These are phyloP conservation scores for Diaporthe aspalathi DNA, from an alignment of 2,329 filamentous ascomycete species.

Conservation along the genomic window DNA sequence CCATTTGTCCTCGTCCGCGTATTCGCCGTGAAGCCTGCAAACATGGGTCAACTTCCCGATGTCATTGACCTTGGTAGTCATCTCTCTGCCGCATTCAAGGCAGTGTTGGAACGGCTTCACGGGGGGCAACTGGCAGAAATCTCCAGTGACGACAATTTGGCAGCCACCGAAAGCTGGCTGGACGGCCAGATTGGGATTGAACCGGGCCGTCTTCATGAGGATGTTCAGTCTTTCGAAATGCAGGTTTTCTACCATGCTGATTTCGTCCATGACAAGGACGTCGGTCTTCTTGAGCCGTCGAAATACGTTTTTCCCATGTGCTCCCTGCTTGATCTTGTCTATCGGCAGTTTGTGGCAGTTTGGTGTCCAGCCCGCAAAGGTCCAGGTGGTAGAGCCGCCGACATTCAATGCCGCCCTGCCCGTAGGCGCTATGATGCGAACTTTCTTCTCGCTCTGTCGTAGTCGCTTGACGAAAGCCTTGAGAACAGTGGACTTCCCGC, in stretches of 20 bases:
- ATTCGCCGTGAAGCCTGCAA: constrained; percentile 51
- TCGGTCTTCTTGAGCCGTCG: constrained; percentile 57
- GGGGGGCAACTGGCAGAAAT: constrained; percentile 71
- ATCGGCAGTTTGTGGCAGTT: constrained; percentile 57
- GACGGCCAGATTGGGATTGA: not conserved
- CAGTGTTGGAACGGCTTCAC: constrained; percentile 68
- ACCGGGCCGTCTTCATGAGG: constrained; percentile 55
- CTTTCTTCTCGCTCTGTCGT: constrained; percentile 47
- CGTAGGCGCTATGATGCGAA: constrained; percentile 69
- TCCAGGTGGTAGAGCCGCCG: constrained; percentile 66
- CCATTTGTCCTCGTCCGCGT: constrained; percentile 65
- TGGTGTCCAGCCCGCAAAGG: constrained; percentile 67
- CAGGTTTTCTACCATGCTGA: constrained; percentile 72
- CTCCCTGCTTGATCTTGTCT: constrained; percentile 46
- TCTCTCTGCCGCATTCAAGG: constrained; percentile 57
- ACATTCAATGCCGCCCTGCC: constrained; percentile 69
- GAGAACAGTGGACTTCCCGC: constrained; percentile 68
- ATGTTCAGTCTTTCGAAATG: constrained; percentile 63
- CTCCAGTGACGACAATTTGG: constrained; percentile 68
- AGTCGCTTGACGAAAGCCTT: constrained; percentile 59
- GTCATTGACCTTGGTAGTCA: constrained; percentile 40
- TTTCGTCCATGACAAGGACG: constrained; percentile 73
- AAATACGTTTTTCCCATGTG: constrained; percentile 48
- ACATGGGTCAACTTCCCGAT: constrained; percentile 44
- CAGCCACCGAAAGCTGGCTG: constrained; percentile 56